phyloP scores from a whole-genome alignment of 2,329 filamentous ascomycete genomes.

The Fusarium chlamydosporum region DNA sequence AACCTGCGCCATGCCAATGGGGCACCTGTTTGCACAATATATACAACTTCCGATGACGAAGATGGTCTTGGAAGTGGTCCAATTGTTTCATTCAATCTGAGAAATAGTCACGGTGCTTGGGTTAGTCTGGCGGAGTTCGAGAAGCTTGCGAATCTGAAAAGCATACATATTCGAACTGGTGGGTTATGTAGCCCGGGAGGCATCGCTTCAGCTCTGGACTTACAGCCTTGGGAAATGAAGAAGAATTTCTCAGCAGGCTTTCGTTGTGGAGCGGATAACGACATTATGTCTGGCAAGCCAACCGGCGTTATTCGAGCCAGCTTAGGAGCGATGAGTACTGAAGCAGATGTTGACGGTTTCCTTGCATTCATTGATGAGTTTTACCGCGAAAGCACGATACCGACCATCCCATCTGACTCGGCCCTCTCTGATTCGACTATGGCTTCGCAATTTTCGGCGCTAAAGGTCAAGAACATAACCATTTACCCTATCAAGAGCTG shows the following conservation, averaged over 20 bases:
- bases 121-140: conserved; percentile 88
- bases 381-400: conserved; percentile 39
- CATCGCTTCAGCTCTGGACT: conserved; percentile 77
- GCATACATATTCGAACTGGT: conserved; percentile 88
- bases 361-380: conserved; percentile 80
- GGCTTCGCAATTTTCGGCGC: background rate
- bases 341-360: conserved; percentile 79
- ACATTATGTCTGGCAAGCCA: conserved; percentile 86
- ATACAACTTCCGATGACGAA: conserved; percentile 61
- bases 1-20: conserved; percentile 79
- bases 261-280: conserved; percentile 85
- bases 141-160: conserved; percentile 82
- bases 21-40: conserved; percentile 71
- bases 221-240: conserved; percentile 85
- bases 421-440: background rate
- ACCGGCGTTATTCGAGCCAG: conserved; percentile 90
- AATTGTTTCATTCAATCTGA: conserved; percentile 86
- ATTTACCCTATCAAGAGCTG: conserved; percentile 98
- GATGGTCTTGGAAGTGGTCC: conserved; percentile 72
- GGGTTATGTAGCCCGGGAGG: conserved; percentile 94
- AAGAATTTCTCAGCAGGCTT: conserved; percentile 88
- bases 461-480: conserved; percentile 72
- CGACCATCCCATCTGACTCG: background rate
- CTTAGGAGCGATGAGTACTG: conserved; percentile 89
- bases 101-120: conserved; percentile 78